phyloP scores from a whole-genome alignment of 148 eudicot genomes.

The Rhododendron henanense region DNA sequence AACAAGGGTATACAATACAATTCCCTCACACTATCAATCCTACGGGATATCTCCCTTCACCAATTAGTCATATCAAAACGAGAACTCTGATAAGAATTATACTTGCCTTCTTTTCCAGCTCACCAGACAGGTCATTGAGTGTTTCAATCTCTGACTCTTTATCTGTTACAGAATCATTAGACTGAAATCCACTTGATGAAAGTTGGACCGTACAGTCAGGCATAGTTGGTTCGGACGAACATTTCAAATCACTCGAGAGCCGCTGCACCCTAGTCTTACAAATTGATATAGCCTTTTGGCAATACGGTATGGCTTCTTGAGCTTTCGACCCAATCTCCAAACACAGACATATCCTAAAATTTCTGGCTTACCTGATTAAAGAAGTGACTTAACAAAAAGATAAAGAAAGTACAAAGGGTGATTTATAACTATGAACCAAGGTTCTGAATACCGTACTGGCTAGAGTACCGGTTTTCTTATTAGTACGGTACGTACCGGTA shows the following conservation, averaged over 20 bases:
- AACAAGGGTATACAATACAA: neutral
- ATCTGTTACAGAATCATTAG: constrained; percentile 35
- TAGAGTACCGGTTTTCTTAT: too few species aligned
- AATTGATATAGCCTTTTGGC: constrained; percentile 72
- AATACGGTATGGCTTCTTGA: constrained; percentile 84
- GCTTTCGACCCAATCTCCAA: constrained; percentile 77
- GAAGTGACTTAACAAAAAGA: constrained; percentile 13
- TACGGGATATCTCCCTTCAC: neutral
- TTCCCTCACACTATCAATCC: neutral
- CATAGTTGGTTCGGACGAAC: constrained; percentile 22
- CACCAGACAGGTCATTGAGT: constrained; percentile 52
- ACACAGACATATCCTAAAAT: constrained; percentile 85
- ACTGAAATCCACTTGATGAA: constrained; percentile 33
- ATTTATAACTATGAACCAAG: too few species aligned
- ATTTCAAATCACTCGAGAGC: constrained; percentile 47
- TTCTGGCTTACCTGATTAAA: constrained; percentile 61
- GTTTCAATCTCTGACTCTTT: constrained; percentile 69
- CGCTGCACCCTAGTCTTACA: constrained; percentile 80
- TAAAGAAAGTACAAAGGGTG: neutral
- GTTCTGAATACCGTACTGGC: too few species aligned
- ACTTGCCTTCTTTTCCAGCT: constrained; percentile 89
- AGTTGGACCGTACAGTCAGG: constrained; percentile 25
- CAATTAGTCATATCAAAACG: neutral
- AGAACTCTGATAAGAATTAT: neutral
- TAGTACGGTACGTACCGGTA: too few species aligned